Evolutionary conservation across 106 monocot species (phyloP), one percentile per base, ranked within the genome.

Genomic region (Dendrobium officinale): DNA sequence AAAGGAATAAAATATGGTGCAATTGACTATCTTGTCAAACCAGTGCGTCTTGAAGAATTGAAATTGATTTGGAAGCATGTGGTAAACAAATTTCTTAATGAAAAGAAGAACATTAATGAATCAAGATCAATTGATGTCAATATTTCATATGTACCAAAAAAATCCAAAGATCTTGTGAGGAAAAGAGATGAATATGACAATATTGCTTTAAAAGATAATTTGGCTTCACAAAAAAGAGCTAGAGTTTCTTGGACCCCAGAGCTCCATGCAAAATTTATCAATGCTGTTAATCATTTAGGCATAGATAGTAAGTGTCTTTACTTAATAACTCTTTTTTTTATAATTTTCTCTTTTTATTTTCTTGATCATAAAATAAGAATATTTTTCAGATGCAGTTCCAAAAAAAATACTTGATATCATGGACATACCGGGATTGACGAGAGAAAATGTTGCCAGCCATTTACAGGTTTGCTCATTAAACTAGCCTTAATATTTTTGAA

Each of bases 31-130:
- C 85, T 93, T 79, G 77, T 87, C 17, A 93, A 93, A 75, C 93
- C 93, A 10, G 89, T 93, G 4, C 82, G 91, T 16, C 82, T 91
- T 75, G 93, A 91, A 64, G 93, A 91, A 59, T 54, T 93, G 41
- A 87, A 83, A 68, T 89, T 89, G 73, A 84, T 93, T 77, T 93
- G 93, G 93, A 91, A 93, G 67, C 93, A 93, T 84, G 89, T 91
- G 61, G 31, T 89, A 72, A 81, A 89, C 51, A 91, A 81, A 81
- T 91, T 82, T 66, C 73, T 29, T 45, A 77, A 76, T 80, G 90
- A 82, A n/a, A 80, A 41, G 41, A 90, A 84, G 66, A 85, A 89
- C 19, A 33, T n/a, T 54, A 86, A 89, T 81, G 74, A 74, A 42
- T 7, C 70, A 27, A 31, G 51, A 19, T 77, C 4, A 87, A 18